Evolutionary conservation across 495 filamentous ascomycete genomes (phyloP), one percentile per base, ranked within the genome.

Genomic region (Aspergillus panamensis): DNA sequence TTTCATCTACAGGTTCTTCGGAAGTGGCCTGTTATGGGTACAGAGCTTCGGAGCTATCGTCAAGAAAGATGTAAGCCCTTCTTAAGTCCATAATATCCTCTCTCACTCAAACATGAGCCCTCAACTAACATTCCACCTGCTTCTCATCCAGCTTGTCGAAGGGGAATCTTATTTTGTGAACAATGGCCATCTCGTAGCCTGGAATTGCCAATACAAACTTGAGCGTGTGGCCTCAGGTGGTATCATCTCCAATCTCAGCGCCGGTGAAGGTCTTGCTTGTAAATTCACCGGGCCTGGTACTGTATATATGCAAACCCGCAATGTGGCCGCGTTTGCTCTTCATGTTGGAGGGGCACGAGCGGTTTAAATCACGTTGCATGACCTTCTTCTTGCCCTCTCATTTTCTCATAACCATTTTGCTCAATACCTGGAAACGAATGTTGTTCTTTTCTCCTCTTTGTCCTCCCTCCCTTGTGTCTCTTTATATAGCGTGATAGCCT

Each of bases 11-110:
- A 91, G 89, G 70, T 88, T 97, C 20, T 80, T 74, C 9, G 92
- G 92, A 0, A 78, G 72, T 5, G 94, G 94, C 0, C 68, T 97
- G 31, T 58, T 96, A 30, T 98, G 92, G 88, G 73, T 97, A 32
- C 90, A 89, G 8, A 95, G 90, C 64, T 92, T 97, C 59, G 94
- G 94, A 1, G 94, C 95, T 3, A 96, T 98, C 57, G 88, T 98
- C 57, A 82, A 90, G 65, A 97, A 97, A 73, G 92, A 98, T 70
- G 90, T 96, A 73, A 39, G 35, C 0, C 35, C 10, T 39, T 37
- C 14, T 37, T 12, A 5, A 39, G 35, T 76, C 87, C 81, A 9
- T 10, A 0, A 9, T 10, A 0, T 6, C 35, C 13, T 31, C 32
- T 37, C 25, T 25, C 25, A 6, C 6, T 19, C 6, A 30, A 35